These are phyloP conservation scores for Heliocybe sulcata DNA, from an alignment of 1,284 basidiomycete genomes.

Conservation along the genomic window DNA sequence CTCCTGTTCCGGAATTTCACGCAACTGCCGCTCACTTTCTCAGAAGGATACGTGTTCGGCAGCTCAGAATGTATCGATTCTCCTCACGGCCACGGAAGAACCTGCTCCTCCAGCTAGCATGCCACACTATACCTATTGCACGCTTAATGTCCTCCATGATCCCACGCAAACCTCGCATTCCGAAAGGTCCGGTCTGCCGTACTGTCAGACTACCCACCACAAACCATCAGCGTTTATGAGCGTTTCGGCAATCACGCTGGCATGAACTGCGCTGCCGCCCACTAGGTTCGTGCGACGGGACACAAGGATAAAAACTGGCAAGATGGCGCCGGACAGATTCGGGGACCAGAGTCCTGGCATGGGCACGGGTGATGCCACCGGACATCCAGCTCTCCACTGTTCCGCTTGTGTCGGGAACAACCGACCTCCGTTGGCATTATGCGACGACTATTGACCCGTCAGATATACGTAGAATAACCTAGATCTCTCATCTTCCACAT, in stretches of 20 bases:
- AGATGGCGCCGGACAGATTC: background rate
- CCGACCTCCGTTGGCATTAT: background rate
- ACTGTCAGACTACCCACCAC: background rate
- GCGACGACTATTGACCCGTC: background rate
- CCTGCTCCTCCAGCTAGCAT: background rate
- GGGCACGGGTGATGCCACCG: background rate
- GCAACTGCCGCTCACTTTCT: background rate
- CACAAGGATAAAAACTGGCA: background rate
- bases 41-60: background rate
- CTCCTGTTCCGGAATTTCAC: background rate
- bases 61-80: background rate
- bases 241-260: background rate
- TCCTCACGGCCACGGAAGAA: background rate
- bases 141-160: background rate
- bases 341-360: background rate
- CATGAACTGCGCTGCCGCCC: background rate
- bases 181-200: slow-evolving; percentile 2
- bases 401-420: background rate
- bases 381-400: background rate
- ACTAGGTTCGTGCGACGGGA: background rate
- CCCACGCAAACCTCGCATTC: background rate
- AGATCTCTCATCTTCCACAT: background rate
- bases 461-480: slow-evolving; percentile 1
- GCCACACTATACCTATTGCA: background rate
- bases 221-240: background rate